These are phyloP conservation scores for Stemphylium lycopersici DNA, from an alignment of 2,329 filamentous ascomycete genomes.

Conservation along the genomic window DNA sequence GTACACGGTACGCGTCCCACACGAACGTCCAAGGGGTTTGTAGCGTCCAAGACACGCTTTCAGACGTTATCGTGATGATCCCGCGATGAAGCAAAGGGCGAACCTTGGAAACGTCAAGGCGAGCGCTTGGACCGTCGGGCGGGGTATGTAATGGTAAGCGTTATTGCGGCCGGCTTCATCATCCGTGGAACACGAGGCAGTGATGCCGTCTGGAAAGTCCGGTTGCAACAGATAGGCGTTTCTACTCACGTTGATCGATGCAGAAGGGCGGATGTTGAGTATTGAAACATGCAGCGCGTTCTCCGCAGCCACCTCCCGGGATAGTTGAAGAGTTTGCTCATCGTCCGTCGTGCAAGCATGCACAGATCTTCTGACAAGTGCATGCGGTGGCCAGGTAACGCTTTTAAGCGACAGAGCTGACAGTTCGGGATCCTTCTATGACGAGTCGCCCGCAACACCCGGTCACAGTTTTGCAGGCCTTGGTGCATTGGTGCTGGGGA, in stretches of 20 bases:
- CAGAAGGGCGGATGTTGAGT: constrained; percentile 20
- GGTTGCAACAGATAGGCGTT: constrained; percentile 12
- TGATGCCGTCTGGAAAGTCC: constrained; percentile 16
- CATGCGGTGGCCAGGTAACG: constrained; percentile 33
- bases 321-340: constrained; percentile 42
- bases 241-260: constrained; percentile 15
- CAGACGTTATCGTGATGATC: constrained; percentile 22
- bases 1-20: constrained; percentile 16
- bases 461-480: constrained; percentile 17
- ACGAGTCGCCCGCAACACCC: constrained; percentile 25
- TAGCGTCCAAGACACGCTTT: constrained; percentile 10
- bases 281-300: constrained; percentile 37
- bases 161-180: constrained; percentile 27
- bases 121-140: constrained; percentile 27
- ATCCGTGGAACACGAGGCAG: constrained; percentile 24
- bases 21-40: constrained; percentile 14
- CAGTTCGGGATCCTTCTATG: constrained; percentile 24
- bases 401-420: constrained; percentile 29
- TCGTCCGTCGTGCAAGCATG: constrained; percentile 27
- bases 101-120: constrained; percentile 25
- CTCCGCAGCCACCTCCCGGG: constrained; percentile 27
- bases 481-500: constrained; percentile 21
- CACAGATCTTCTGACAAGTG: constrained; percentile 34
- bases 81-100: constrained; percentile 26
- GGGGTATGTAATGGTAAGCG: constrained; percentile 26